Conservation (phyloP, 139 green algal species). For the Chlamydomonas applanata region DNA sequence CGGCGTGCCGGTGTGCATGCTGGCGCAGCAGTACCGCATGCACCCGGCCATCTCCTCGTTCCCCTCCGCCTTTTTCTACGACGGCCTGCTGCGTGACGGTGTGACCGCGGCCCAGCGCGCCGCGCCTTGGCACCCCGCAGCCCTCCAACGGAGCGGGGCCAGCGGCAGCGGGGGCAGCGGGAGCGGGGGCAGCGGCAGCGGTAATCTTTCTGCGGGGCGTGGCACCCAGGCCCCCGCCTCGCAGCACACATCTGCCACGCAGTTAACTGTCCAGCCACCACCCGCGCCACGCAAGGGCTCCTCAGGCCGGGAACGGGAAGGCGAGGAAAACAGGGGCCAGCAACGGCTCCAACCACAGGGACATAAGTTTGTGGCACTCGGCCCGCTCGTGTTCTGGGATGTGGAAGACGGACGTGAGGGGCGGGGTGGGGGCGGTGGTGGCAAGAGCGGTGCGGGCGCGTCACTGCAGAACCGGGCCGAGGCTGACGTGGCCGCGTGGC, state of each 20-base stretch:
- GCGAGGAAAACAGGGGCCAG: too few relatives aligned
- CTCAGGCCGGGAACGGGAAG: too few relatives aligned
- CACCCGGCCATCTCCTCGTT: constrained; percentile 62
- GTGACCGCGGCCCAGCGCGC: constrained; percentile 23
- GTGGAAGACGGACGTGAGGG: constrained; percentile 49
- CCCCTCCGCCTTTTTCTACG: constrained; percentile 68
- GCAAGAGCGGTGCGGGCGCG: not conserved
- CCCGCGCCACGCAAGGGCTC: too few relatives aligned
- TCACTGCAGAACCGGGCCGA: constrained; percentile 54
- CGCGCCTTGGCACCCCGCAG: constrained; percentile 47
- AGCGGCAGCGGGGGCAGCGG: too few relatives aligned
- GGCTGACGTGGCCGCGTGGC: constrained; percentile 54
- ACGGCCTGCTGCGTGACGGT: constrained; percentile 43
- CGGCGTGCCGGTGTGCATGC: constrained; percentile 50
- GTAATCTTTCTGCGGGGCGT: not conserved
- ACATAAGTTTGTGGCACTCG: constrained; percentile 3
- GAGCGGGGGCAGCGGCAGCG: too few relatives aligned
- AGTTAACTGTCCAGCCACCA: too few relatives aligned
- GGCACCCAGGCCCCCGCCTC: too few relatives aligned
- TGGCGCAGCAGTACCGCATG: constrained; percentile 77
- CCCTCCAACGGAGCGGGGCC: too few relatives aligned
- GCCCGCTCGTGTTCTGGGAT: constrained; percentile 47
- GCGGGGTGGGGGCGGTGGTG: constrained; percentile 20
- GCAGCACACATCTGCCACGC: too few relatives aligned
- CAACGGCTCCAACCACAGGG: too few relatives aligned